Conservation (phyloP, 2,329 filamentous ascomycete genomes). For the Sclerotinia glacialis region DNA sequence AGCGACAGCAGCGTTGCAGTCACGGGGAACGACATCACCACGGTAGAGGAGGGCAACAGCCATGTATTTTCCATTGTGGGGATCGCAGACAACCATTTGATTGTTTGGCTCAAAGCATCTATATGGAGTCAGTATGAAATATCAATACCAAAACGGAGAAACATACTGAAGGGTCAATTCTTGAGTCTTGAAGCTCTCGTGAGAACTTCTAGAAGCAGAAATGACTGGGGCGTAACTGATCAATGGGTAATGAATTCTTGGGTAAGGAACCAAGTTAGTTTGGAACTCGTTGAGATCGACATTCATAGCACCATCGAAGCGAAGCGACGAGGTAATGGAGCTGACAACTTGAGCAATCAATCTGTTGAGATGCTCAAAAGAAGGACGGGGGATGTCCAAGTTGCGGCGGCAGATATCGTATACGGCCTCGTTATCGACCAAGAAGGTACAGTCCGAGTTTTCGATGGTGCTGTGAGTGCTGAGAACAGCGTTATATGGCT, state of each 20-base stretch:
- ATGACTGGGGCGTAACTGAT: conserved; percentile 65
- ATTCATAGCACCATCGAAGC: conserved; percentile 65
- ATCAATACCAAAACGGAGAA: neutral
- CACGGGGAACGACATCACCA: conserved; percentile 62
- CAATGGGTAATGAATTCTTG: conserved; percentile 65
- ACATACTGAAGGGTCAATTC: conserved; percentile 62
- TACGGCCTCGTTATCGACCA: conserved; percentile 67
- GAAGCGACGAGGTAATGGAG: conserved; percentile 62
- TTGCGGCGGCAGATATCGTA: conserved; percentile 66
- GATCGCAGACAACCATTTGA: conserved; percentile 66
- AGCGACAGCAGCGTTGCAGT: conserved; percentile 57
- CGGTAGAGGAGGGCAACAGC: conserved; percentile 64
- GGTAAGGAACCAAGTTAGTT: conserved; percentile 66
- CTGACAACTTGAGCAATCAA: conserved; percentile 66
- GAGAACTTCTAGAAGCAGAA: conserved; percentile 57
- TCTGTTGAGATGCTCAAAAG: conserved; percentile 63
- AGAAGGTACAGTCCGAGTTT: conserved; percentile 65
- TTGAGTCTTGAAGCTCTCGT: conserved; percentile 64
- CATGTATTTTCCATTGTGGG: conserved; percentile 67
- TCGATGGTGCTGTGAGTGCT: conserved; percentile 60
- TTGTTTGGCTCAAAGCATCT: conserved; percentile 64
- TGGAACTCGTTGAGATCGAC: conserved; percentile 69
- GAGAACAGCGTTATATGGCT: conserved; percentile 65
- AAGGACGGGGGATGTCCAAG: conserved; percentile 61
- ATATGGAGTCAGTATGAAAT: conserved; percentile 20